Base-by-base conservation (phyloP, 2,329 filamentous ascomycete species). In the Fusarium algeriense region DNA sequence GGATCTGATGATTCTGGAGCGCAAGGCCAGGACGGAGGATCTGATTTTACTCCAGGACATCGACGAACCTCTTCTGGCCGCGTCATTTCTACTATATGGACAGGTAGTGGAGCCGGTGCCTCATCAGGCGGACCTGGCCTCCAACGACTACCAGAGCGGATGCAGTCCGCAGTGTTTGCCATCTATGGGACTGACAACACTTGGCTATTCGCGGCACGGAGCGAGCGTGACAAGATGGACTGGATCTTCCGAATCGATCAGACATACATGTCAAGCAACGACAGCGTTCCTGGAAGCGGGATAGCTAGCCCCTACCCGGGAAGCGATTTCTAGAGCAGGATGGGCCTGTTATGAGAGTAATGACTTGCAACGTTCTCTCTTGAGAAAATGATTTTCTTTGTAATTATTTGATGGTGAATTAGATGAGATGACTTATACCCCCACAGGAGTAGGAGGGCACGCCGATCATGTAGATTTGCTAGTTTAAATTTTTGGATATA, bases 181-280 rank as follows among this genome's bases (percentile, higher is more conserved):
- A 89, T 99, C 54, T 99, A 98, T 78, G 95, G 93, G 44, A 93
- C 92, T 65, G 92, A 96, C 80, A 98, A 98, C 81, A 97, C 95
- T 35, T 99, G 95, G 88, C 86, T 99, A 43, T 98, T 99, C 80
- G 93, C 94, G 17, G 93, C 94, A 28, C 88, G 94, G 64, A 95
- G 90, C 76, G 95, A 98, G 83, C 88, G 91, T 52, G 95, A 98
- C 81, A 97, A 98, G 85, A 91, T 95, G 75, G 96, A 98, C 80
- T 99, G 96, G 96, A 97, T 99, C 75, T 88, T 97, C 81, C 92
- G 92, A 77, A 94, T 99, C 75, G 96, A 99, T 81, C 92, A 97
- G 84, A 93, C 91, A 55, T 89, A 87, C 73, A 80, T 87, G 75
- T 84, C 86, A 38, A 84, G 81, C 14, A 83, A 80, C 59, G 83